Percentiles rank a stretch among this genome's conserved stretches.
These are phyloP conservation scores for Daldinia decipiens DNA, from an alignment of 495 filamentous ascomycete genomes.

Conservation along the genomic window DNA sequence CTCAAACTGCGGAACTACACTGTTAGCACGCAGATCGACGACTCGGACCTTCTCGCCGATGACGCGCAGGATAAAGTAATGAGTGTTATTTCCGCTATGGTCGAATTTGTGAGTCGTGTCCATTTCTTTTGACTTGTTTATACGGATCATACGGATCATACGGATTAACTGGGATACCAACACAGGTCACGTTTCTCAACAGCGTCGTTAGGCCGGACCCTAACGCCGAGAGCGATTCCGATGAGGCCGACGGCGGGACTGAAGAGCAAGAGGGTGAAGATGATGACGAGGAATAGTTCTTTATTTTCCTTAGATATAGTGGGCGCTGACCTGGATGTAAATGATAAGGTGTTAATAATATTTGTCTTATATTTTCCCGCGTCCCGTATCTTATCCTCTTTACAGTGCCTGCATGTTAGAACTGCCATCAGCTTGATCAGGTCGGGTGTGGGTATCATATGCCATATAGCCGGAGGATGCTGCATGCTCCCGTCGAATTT, in stretches of 20 bases:
- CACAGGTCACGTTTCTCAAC: slow-evolving; percentile 69
- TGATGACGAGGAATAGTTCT: slow-evolving; percentile 11
- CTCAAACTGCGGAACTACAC: slow-evolving; percentile 82
- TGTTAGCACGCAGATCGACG: slow-evolving; percentile 69
- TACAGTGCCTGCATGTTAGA: too few species aligned
- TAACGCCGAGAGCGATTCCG: slow-evolving; percentile 50
- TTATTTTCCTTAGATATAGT: neutral
- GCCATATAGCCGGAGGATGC: neutral
- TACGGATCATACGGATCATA: neutral
- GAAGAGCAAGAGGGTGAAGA: slow-evolving; percentile 7
- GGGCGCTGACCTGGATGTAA: neutral
- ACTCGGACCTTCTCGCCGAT: slow-evolving; percentile 62
- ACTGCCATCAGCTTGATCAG: too few species aligned
- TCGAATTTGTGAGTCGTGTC: slow-evolving; percentile 67
- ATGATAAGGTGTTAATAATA: neutral
- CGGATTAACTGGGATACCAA: slow-evolving; percentile 26
- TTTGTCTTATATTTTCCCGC: neutral
- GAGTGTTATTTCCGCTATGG: slow-evolving; percentile 66
- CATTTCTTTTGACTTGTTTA: neutral
- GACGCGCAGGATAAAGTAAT: slow-evolving; percentile 66
- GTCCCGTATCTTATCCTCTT: neutral
- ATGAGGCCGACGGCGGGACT: slow-evolving; percentile 6
- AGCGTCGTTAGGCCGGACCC: slow-evolving; percentile 73
- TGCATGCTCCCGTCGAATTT: neutral
- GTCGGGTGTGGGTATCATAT: too few species aligned